Conservation (phyloP, 2,329 filamentous ascomycete genomes). For the Cladophialophora immunda region DNA sequence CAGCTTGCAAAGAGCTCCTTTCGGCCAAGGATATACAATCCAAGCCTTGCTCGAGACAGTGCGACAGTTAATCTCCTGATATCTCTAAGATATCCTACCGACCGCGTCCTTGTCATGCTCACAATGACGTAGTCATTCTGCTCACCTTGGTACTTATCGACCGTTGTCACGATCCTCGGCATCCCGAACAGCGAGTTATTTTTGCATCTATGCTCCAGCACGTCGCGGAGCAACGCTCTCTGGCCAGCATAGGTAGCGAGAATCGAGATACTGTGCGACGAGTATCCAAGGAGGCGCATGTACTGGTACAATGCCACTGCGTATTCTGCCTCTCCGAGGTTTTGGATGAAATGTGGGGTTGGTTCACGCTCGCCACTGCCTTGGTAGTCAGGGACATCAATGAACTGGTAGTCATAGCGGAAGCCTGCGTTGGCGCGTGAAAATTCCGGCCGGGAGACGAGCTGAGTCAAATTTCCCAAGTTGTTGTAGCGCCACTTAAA, state of each 20-base stretch:
- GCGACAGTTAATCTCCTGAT: constrained; percentile 93
- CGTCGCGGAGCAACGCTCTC: constrained; percentile 84
- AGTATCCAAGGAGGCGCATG: constrained; percentile 95
- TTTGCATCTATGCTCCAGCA: constrained; percentile 82
- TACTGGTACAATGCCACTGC: constrained; percentile 95
- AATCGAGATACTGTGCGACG: constrained; percentile 83
- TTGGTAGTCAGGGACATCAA: constrained; percentile 93
- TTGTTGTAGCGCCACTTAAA: constrained; percentile 90
- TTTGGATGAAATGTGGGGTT: constrained; percentile 93
- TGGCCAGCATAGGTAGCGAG: constrained; percentile 95
- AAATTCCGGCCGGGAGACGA: constrained; percentile 75
- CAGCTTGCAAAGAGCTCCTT: constrained; percentile 87
- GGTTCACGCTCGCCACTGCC: constrained; percentile 88
- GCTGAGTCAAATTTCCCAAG: constrained; percentile 79
- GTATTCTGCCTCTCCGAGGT: constrained; percentile 96
- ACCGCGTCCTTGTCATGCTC: constrained; percentile 86
- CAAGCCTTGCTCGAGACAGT: constrained; percentile 87
- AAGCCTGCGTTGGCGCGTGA: constrained; percentile 87
- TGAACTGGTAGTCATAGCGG: constrained; percentile 94
- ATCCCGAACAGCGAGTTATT: constrained; percentile 86
- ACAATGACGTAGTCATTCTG: constrained; percentile 99
- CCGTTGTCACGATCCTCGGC: constrained; percentile 88
- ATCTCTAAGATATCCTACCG: constrained; percentile 91
- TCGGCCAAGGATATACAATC: constrained; percentile 90
- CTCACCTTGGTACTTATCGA: constrained; percentile 99